phyloP scores from a whole-genome alignment of 139 green algal genomes.

The Chlamydomonas applanata region DNA sequence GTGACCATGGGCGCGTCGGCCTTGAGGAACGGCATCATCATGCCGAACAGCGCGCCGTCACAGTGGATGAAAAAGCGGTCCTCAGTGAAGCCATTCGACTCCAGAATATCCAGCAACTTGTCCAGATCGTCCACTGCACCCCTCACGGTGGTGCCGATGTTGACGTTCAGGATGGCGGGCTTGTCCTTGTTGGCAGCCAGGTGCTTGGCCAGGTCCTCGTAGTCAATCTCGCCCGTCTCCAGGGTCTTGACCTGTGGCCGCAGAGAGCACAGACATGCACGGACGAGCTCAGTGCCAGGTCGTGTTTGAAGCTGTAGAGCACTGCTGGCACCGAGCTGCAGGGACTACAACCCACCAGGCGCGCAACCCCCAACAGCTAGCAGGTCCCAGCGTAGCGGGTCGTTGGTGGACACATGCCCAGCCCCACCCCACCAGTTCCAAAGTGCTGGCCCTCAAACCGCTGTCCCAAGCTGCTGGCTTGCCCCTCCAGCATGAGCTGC shows the following conservation, averaged over 20 bases:
- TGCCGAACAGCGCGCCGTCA: conserved; percentile 88
- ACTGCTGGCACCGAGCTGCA: background rate
- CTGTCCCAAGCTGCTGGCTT: too few relatives aligned
- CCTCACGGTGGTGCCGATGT: conserved; percentile 95
- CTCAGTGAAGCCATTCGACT: conserved; percentile 73
- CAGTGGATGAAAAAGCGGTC: conserved; percentile 98
- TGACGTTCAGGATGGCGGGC: conserved; percentile 96
- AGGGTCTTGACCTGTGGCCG: conserved; percentile 52
- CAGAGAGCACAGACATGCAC: background rate
- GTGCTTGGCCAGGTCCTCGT: conserved; percentile 63
- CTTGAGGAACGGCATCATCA: conserved; percentile 91
- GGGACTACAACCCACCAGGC: background rate
- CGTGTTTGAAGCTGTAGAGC: too few relatives aligned
- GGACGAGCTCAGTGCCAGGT: background rate
- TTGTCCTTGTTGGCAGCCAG: conserved; percentile 65
- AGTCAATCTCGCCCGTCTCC: conserved; percentile 92
- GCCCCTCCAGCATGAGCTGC: background rate
- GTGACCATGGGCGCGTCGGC: conserved; percentile 83
- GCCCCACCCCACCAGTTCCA: too few relatives aligned
- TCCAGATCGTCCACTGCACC: conserved; percentile 80
- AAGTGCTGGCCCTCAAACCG: too few relatives aligned
- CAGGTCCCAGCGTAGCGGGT: background rate
- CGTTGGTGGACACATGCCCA: too few relatives aligned
- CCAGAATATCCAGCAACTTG: conserved; percentile 46
- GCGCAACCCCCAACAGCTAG: background rate